These are phyloP conservation scores for Sporothrix humicola DNA, from an alignment of 2,329 filamentous ascomycete genomes.

Conservation along the genomic window DNA sequence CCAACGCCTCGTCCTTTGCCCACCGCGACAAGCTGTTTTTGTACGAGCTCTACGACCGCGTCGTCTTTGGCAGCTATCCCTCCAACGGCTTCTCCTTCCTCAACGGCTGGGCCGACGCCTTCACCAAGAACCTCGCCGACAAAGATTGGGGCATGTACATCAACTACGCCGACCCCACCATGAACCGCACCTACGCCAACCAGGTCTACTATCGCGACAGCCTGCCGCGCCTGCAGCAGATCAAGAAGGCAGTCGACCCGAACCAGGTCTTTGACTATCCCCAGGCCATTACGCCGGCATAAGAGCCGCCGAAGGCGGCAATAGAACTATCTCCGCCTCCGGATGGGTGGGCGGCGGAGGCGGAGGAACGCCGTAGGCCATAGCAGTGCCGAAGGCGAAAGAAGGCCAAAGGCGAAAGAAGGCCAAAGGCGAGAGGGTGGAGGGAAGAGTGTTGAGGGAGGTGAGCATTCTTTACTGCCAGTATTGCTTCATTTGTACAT, in stretches of 20 bases:
- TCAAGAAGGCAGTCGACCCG: slow-evolving; percentile 51
- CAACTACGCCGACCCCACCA: slow-evolving; percentile 59
- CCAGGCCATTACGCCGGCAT: slow-evolving; percentile 42
- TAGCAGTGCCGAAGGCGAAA: too few species aligned
- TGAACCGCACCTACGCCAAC: slow-evolving; percentile 55
- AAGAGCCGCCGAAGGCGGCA: too few species aligned
- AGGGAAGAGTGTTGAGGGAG: too few species aligned
- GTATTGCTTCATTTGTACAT: too few species aligned
- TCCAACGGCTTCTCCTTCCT: slow-evolving; percentile 48
- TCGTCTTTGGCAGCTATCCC: slow-evolving; percentile 43
- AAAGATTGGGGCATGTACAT: slow-evolving; percentile 56
- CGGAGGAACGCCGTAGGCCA: too few species aligned
- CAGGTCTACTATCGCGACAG: slow-evolving; percentile 55
- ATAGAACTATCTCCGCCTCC: too few species aligned
- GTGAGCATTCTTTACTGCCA: too few species aligned
- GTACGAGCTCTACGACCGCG: slow-evolving; percentile 56
- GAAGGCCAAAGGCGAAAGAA: too few species aligned
- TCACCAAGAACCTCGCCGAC: slow-evolving; percentile 42
- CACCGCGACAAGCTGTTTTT: slow-evolving; percentile 56
- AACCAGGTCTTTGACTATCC: slow-evolving; percentile 52
- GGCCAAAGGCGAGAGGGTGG: too few species aligned
- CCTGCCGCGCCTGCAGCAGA: slow-evolving; percentile 45
- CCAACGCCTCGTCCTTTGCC: slow-evolving; percentile 46
- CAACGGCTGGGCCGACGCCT: slow-evolving; percentile 50
- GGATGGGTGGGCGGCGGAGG: too few species aligned